Evolutionary conservation across 257 asterid genomes (phyloP), one percentile per base, ranked within the genome.

Genomic region (Gentiana straminea): DNA sequence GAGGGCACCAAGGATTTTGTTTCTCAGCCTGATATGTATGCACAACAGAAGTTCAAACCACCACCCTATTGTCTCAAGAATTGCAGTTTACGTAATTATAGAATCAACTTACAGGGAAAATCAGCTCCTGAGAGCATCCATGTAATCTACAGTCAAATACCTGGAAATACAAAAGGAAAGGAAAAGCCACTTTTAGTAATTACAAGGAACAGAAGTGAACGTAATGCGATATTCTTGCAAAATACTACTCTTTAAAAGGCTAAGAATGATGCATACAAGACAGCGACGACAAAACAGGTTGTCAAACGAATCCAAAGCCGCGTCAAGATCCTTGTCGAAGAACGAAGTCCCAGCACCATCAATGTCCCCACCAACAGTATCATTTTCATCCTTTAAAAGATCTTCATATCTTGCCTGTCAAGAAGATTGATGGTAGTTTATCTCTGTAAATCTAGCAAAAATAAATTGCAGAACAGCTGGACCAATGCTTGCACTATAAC

Each of bases 91-190:
- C 41, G 63, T 9, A 46, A 46, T 50, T 58, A 57, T 52, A 70
- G 49, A 56, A 69, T 58, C 51, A 51, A 76, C 90, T 79, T 77
- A 92, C 99, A 68, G 95, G 78, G 67, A 79, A 77, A 61, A 74
- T 74, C 56, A 92, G 89, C 51, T 92, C 95, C 77, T 85, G 95
- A 11, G 99, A 92, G 62, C 97, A 92, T 69, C 99, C 97, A 71
- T 88, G 99, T 49, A 82, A 68, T 81, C 80, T 81, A 73, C 97
- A 92, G 59, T 88, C 99, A 71, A 83, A 92, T 65, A 92, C 95
- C 99, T 92, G 79, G 63, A 64, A 71, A 66, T 43, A n/a, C 13
- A 51, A 64, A 46, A 58, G 53, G 52, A 50, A 64, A 52, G 54
- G 41, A 66, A 13, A 36, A 65, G 8, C 37, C 49, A 46, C 35